Evolutionary conservation across 2,329 filamentous ascomycete genomes (phyloP).

Genomic region (Monilinia vaccinii-corymbosi): DNA sequence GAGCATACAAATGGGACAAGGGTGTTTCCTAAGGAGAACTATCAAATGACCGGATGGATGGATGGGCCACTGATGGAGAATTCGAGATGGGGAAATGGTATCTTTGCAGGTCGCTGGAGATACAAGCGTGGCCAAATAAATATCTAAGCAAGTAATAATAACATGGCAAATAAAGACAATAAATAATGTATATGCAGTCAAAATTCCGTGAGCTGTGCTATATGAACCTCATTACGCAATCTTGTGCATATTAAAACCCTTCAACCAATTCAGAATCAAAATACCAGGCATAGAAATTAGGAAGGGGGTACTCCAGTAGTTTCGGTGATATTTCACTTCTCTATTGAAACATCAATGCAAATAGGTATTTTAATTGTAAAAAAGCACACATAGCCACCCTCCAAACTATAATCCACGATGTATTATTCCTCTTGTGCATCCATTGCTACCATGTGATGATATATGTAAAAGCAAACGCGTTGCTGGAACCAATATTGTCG

Average conservation of each 20-base stretch:
- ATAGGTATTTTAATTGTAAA: background rate
- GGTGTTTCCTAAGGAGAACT: background rate
- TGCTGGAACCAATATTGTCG: background rate
- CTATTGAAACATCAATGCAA: background rate
- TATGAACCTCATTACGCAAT: background rate
- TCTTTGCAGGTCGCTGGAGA: background rate
- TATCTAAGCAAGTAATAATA: background rate
- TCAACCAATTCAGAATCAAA: background rate
- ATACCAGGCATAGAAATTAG: background rate
- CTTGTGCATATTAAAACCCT: background rate
- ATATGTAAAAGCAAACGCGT: background rate
- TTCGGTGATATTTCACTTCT: background rate
- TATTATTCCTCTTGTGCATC: background rate
- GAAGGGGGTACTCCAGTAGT: background rate
- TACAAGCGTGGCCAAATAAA: background rate
- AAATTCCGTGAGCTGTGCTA: background rate
- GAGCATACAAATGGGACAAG: background rate
- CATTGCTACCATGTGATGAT: background rate
- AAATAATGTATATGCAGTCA: background rate
- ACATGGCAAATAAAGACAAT: background rate
- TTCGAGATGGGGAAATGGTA: background rate
- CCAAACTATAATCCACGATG: background rate
- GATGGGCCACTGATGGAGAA: background rate
- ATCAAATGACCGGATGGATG: background rate
- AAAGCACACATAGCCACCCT: background rate